Conservation (phyloP, 257 asterid species). For the Anisodus tanguticus region DNA sequence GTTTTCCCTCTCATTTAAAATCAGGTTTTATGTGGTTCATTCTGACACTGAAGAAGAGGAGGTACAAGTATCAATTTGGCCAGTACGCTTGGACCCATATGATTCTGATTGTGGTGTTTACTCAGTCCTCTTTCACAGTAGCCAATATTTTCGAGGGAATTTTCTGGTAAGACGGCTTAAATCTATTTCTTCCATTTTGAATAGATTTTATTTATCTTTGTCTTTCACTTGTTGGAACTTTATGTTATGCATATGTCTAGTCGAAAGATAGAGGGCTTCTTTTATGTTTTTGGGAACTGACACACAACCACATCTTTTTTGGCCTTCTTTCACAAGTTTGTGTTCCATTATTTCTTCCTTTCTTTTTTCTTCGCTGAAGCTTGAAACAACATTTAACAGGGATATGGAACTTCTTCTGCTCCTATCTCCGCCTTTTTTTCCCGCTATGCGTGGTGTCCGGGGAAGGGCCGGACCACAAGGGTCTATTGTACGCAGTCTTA, state of each 20-base stretch:
- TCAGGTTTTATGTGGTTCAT: constrained; percentile 95
- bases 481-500: too few relatives aligned
- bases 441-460: too few relatives aligned
- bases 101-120: constrained; percentile 79
- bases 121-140: constrained; percentile 79
- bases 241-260: background rate
- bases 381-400: background rate
- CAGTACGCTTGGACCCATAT: constrained; percentile 91
- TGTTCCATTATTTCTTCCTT: background rate
- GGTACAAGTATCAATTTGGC: constrained; percentile 92
- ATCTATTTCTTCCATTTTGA: background rate
- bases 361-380: background rate
- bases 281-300: background rate
- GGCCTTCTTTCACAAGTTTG: background rate
- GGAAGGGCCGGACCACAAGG: too few relatives aligned
- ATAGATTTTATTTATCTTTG: constrained; percentile 19
- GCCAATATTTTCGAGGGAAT: constrained; percentile 85
- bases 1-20: constrained; percentile 24
- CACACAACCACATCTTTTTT: background rate
- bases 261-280: background rate
- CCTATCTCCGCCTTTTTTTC: background rate
- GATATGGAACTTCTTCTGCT: background rate
- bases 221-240: background rate
- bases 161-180: constrained; percentile 58
- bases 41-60: constrained; percentile 81